Conservation (phyloP, 805 yeast genomes). For the Barnettozyma salicaria region DNA sequence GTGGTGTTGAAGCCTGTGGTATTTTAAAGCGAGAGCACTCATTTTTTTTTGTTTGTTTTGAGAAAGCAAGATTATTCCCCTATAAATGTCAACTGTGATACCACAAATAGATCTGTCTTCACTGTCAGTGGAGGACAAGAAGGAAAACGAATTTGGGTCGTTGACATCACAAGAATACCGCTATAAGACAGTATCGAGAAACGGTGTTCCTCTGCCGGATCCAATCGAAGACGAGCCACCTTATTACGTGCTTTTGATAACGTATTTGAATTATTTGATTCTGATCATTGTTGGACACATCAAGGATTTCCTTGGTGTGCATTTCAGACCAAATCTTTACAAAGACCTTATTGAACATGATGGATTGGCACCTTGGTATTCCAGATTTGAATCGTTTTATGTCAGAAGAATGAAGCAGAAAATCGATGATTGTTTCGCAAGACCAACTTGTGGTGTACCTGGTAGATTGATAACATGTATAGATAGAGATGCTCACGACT, state of each 20-base stretch:
- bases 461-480: constrained; percentile 84
- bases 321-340: constrained; percentile 61
- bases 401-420: constrained; percentile 87
- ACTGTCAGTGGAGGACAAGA: constrained; percentile 32
- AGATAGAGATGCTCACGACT: constrained; percentile 67
- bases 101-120: constrained; percentile 32
- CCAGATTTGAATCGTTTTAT: constrained; percentile 90
- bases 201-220: constrained; percentile 49
- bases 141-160: constrained; percentile 68
- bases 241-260: constrained; percentile 66
- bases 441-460: constrained; percentile 97
- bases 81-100: constrained; percentile 23
- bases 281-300: constrained; percentile 86
- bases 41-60: too few relatives aligned
- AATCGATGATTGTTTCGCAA: constrained; percentile 89
- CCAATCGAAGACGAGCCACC: constrained; percentile 81
- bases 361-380: constrained; percentile 95
- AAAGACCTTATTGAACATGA: constrained; percentile 64
- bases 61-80: too few relatives aligned
- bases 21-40: too few relatives aligned
- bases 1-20: too few relatives aligned
- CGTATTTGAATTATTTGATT: constrained; percentile 80
- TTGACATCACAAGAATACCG: constrained; percentile 60
- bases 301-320: constrained; percentile 80
- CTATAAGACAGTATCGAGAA: constrained; percentile 53